These are phyloP conservation scores for Hypoxylon sp. DNA, from an alignment of 2,329 filamentous ascomycete species.

Conservation along the genomic window DNA sequence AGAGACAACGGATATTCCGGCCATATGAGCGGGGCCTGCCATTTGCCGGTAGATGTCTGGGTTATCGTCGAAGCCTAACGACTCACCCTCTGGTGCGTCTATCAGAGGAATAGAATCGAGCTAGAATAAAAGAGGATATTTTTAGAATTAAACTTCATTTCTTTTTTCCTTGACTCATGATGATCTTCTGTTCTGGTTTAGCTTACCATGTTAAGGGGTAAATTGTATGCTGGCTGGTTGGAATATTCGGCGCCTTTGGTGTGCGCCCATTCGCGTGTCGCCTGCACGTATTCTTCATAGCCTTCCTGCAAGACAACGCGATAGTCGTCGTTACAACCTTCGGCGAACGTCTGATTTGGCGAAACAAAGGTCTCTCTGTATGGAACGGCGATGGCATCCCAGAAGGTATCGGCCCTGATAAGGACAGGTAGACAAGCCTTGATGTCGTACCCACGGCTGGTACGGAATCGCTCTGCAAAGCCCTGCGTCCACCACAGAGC, in stretches of 20 bases:
- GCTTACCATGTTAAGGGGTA: constrained; percentile 4
- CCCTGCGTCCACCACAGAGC: constrained; percentile 1
- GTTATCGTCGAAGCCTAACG: background rate
- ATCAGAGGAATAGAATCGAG: background rate
- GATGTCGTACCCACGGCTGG: constrained; percentile 2
- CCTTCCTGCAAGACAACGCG: background rate
- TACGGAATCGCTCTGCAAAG: constrained; percentile 3
- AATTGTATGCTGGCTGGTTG: constrained; percentile 5
- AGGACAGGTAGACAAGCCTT: background rate
- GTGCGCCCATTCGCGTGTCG: background rate
- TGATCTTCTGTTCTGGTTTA: background rate
- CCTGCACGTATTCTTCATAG: background rate
- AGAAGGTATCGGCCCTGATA: background rate
- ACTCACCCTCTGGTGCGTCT: background rate
- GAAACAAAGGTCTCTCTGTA: background rate
- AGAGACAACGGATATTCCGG: background rate
- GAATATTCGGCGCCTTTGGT: background rate
- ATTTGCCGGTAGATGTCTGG: background rate
- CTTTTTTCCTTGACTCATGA: too few species aligned
- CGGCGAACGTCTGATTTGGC: background rate
- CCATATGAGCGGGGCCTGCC: constrained; percentile 2
- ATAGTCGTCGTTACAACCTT: constrained; percentile 1
- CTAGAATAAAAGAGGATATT: background rate
- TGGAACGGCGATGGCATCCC: background rate
- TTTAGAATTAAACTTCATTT: background rate